These are phyloP conservation scores for Tulasnella sp. DNA, from an alignment of 768 basidiomycete species.

Conservation along the genomic window DNA sequence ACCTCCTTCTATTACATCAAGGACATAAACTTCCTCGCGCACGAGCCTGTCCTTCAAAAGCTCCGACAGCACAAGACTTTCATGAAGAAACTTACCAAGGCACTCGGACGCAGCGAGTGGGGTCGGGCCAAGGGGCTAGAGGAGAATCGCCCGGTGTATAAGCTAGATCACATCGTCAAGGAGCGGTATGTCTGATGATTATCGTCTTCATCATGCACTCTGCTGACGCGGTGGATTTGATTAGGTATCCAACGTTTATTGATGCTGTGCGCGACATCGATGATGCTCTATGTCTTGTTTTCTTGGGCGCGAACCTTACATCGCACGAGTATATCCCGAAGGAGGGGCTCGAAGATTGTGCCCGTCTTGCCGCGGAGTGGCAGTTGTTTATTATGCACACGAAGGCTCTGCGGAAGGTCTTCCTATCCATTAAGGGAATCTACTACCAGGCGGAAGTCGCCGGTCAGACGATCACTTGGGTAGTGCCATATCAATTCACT, in stretches of 20 bases:
- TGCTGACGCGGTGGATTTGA: slow-evolving; percentile 17
- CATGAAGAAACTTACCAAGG: slow-evolving; percentile 89
- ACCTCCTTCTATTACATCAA: slow-evolving; percentile 98
- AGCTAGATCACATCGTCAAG: slow-evolving; percentile 92
- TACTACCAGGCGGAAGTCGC: slow-evolving; percentile 96
- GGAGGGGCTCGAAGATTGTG: slow-evolving; percentile 81
- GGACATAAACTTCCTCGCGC: slow-evolving; percentile 93
- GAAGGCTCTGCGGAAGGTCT: slow-evolving; percentile 73
- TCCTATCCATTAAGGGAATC: slow-evolving; percentile 94
- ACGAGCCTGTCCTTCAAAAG: slow-evolving; percentile 90
- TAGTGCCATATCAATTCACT: slow-evolving; percentile 95
- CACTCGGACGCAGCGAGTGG: slow-evolving; percentile 92
- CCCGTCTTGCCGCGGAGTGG: slow-evolving; percentile 88
- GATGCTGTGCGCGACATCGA: slow-evolving; percentile 94
- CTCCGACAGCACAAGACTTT: slow-evolving; percentile 96
- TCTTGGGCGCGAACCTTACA: slow-evolving; percentile 85
- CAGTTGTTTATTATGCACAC: slow-evolving; percentile 91
- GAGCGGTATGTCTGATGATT: slow-evolving; percentile 54
- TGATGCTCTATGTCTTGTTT: slow-evolving; percentile 91
- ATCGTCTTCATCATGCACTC: neutral
- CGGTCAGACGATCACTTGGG: slow-evolving; percentile 89
- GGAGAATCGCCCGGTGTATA: slow-evolving; percentile 84
- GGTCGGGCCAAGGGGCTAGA: slow-evolving; percentile 86
- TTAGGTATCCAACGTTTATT: slow-evolving; percentile 91
- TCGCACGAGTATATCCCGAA: slow-evolving; percentile 73